Evolutionary conservation across 805 yeast genomes (phyloP), one percentile per base, ranked within the genome.

Genomic region (Candida nonsorbophila): DNA sequence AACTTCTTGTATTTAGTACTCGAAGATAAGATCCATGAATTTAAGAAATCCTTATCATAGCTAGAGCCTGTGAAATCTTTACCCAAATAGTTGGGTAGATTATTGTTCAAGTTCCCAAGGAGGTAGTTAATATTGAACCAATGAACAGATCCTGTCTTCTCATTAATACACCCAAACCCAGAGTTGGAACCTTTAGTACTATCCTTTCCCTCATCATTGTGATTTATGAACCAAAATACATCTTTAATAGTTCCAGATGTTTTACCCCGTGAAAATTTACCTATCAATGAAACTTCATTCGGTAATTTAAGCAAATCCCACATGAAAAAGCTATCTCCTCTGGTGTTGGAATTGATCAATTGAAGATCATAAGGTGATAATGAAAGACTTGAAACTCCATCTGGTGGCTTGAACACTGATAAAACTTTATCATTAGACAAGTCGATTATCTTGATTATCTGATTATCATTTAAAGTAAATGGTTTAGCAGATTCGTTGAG

Each of bases 221-320:
- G 67, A 27, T 60, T 61, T 6, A 55, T 51, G 20, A 62, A 63
- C 86, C 87, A 80, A 15, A 67, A 45, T 4, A 79, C 51, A 12
- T 70, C 63, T 19, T 59, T 56, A 14, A 79, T 65, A 2, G 61
- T 47, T 0, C 83, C 74, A 5, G 77, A 66, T 1, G 84, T 77
- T 41, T 74, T 76, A 1, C 88, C 87, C 14, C 86, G 59, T 8
- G 52, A 53, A 39, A 75, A 77, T 37, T 73, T 71, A 11, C 81
- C 85, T 27, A 76, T 45, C 14, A 79, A 51, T 1, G 71, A 57
- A 2, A 79, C 62, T 36, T 74, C 74, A 2, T 42, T 45, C 2
- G 78, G 73, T 20, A 67, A 55, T 32, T 65, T 62, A 25, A 77
- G 60, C 31, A 70, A 61, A 43, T 80, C 87, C 82, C 85, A 80